phyloP scores from a whole-genome alignment of 768 basidiomycete genomes.

The Phanerodontia chrysosporium region DNA sequence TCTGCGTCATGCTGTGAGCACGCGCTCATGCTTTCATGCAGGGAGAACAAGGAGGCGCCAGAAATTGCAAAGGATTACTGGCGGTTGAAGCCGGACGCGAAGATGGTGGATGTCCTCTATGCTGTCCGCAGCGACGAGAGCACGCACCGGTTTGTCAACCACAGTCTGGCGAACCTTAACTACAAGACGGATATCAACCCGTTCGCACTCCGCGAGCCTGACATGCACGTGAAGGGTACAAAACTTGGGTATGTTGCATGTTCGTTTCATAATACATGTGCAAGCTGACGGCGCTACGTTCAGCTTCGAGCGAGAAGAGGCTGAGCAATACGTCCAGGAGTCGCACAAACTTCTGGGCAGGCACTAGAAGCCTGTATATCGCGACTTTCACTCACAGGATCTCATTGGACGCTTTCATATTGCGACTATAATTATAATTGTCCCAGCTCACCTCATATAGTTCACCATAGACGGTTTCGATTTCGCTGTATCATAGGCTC shows the following conservation, averaged over 20 bases:
- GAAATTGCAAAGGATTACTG: slow-evolving; percentile 95
- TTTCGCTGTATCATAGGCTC: neutral
- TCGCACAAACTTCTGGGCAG: slow-evolving; percentile 50
- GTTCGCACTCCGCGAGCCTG: slow-evolving; percentile 84
- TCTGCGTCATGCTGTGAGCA: neutral
- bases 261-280: neutral
- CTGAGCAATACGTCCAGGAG: slow-evolving; percentile 59
- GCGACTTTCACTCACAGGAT: neutral
- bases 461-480: neutral
- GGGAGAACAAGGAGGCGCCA: slow-evolving; percentile 72
- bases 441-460: neutral
- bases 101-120: slow-evolving; percentile 82
- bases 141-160: slow-evolving; percentile 94
- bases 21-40: slow-evolving; percentile 21
- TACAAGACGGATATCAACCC: slow-evolving; percentile 79
- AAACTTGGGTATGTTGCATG: slow-evolving; percentile 50
- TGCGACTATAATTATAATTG: neutral
- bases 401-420: neutral
- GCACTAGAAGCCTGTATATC: slow-evolving; percentile 8
- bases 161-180: slow-evolving; percentile 86
- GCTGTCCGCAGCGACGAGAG: slow-evolving; percentile 92
- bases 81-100: slow-evolving; percentile 70
- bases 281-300: slow-evolving; percentile 10
- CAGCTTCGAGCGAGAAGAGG: slow-evolving; percentile 67
- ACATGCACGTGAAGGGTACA: slow-evolving; percentile 79